Percentiles rank a stretch among this genome's conserved stretches.
Evolutionary conservation across 805 yeast species (phyloP).

Genomic region (Brettanomyces bruxellensis): DNA sequence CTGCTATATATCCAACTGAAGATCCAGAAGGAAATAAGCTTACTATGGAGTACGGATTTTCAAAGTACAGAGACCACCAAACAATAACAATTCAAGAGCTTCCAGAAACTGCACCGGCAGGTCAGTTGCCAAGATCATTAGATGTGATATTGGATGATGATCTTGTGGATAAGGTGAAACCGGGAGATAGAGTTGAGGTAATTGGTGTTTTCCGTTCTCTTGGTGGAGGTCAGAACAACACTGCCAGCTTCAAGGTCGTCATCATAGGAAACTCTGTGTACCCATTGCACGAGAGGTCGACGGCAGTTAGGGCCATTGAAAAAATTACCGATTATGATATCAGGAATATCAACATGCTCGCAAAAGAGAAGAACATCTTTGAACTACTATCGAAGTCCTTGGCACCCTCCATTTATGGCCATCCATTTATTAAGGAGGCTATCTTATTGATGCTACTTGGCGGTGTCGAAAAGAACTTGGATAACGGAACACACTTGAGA

Average conservation of each 20-base stretch:
- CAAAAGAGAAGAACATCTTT: constrained; percentile 64
- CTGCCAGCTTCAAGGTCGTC: constrained; percentile 72
- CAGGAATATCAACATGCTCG: constrained; percentile 71
- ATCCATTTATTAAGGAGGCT: constrained; percentile 84
- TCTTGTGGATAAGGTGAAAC: constrained; percentile 83
- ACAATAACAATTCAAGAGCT: constrained; percentile 89
- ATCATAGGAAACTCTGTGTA: constrained; percentile 84
- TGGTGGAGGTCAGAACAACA: constrained; percentile 59
- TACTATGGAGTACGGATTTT: constrained; percentile 85
- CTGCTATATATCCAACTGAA: constrained; percentile 86
- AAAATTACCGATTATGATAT: constrained; percentile 74
- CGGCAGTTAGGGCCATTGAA: constrained; percentile 55
- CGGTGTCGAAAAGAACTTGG: constrained; percentile 89
- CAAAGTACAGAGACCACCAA: constrained; percentile 91
- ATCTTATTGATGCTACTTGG: constrained; percentile 85
- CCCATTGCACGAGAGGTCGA: constrained; percentile 79
- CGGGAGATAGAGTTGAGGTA: constrained; percentile 91
- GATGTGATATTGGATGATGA: constrained; percentile 94
- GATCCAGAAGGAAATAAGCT: constrained; percentile 87
- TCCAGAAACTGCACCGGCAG: constrained; percentile 98
- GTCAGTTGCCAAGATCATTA: constrained; percentile 88
- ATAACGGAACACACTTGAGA: constrained; percentile 92
- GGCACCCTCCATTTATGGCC: constrained; percentile 95
- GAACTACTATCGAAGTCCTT: constrained; percentile 74
- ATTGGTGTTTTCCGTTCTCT: constrained; percentile 91